Percentiles rank a stretch among this genome's conserved stretches.
Conservation (phyloP, 805 yeast species). For the Kluyveromyces aestuarii region DNA sequence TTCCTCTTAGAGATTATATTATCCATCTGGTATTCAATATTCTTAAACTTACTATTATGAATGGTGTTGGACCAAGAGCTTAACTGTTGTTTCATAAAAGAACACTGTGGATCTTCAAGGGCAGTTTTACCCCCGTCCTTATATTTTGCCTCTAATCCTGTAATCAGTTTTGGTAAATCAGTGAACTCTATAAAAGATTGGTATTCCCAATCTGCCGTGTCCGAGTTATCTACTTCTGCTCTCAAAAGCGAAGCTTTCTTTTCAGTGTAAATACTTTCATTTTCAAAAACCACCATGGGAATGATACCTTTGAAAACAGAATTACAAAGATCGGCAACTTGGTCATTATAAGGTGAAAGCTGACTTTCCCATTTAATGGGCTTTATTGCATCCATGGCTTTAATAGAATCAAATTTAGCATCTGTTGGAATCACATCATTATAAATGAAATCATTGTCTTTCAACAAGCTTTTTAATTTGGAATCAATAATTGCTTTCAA, state of each 20-base stretch:
- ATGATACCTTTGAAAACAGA: conserved; percentile 71
- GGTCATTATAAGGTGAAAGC: conserved; percentile 32
- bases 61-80: conserved; percentile 22
- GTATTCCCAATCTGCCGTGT: conserved; percentile 71
- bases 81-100: conserved; percentile 25
- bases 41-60: conserved; percentile 18
- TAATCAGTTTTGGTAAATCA: conserved; percentile 60
- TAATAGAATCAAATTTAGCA: conserved; percentile 23
- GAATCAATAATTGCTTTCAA: conserved; percentile 28
- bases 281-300: conserved; percentile 81
- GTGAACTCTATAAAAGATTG: conserved; percentile 72
- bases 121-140: conserved; percentile 23
- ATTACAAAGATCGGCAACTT: conserved; percentile 28
- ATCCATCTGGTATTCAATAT: conserved; percentile 29
- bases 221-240: conserved; percentile 61
- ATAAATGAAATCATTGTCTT: conserved; percentile 85
- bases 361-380: conserved; percentile 61
- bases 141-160: conserved; percentile 36
- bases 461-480: conserved; percentile 38
- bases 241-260: conserved; percentile 74
- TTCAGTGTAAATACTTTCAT: conserved; percentile 80
- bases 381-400: conserved; percentile 55
- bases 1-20: conserved; percentile 27
- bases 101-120: conserved; percentile 13
- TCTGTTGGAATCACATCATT: conserved; percentile 65